Evolutionary conservation across 768 basidiomycete species (phyloP), one percentile per base, ranked within the genome.

Genomic region (Lentinula guzmanii): DNA sequence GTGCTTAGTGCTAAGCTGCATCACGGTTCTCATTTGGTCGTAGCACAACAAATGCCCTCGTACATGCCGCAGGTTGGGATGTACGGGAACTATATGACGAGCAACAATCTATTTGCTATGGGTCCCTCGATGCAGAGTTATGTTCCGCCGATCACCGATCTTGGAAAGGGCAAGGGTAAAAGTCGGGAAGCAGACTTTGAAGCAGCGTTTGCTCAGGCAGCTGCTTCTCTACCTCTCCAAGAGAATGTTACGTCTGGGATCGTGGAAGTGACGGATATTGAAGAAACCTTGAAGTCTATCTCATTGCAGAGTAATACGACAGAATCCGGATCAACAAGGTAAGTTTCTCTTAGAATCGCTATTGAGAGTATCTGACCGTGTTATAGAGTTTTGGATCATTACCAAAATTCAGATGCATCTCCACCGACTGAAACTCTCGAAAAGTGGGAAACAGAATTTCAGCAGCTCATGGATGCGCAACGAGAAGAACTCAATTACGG

Each of bases 391-490:
- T 90, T 85, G 88, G 77, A 85, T 48, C 76, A 83, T 39, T 70
- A 87, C 31, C 84, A 83, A 66, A 77, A 82, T 58, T 86, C 85
- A 1, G 82, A 82, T 28, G 62, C 81, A 24, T 82, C 85, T 2
- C 83, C 86, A 1, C 77, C 82, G 4, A 68, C 77, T 24, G 86
- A 85, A 69, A 88, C 91, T 61, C 70, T 90, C 60, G 83, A 85
- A 1, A 87, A 86, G 71, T 93, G 91, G 91, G 92, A 93, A 71
- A 82, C 89, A 5, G 86, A 93, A 70, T 89, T 93, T 64, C 86
- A 88, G 69, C 86, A 91, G 62, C 74, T 91, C 45, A 90, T 93
- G 89, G 79, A 78, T 37, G 70, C 81, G 8, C 79, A 87, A 61
- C 82, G 88, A 34, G 86, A 90, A 31, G 86, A 87, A 34, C 70